Conservation (phyloP, 1,284 basidiomycete genomes). For the Ceratorhiza oryzae-sativae region DNA sequence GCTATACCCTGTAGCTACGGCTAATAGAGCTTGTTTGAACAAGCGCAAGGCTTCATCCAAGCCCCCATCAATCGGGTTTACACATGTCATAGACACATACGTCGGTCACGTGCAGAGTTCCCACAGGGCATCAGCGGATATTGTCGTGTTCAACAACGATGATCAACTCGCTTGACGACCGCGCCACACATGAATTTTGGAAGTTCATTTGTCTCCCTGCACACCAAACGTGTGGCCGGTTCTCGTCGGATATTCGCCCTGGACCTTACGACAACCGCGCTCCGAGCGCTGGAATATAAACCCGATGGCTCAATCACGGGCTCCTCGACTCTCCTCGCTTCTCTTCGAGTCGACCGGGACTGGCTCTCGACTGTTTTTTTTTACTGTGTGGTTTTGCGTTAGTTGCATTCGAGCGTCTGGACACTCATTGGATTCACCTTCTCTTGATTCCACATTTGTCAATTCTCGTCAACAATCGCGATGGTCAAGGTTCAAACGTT, state of each 20-base stretch:
- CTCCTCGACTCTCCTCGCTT: conserved; percentile 42
- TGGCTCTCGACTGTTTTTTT: conserved; percentile 58
- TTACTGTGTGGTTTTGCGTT: conserved; percentile 42
- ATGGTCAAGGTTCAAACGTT: conserved; percentile 18
- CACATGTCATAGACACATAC: no score
- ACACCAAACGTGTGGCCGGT: no score
- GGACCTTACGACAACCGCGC: background rate
- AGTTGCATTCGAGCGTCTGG: conserved; percentile 42
- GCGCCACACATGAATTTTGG: background rate
- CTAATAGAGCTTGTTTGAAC: no score
- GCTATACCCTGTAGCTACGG: no score
- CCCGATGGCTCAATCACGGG: background rate
- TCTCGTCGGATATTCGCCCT: no score
- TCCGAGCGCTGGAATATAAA: background rate
- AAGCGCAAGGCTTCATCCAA: no score
- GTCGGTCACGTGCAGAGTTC: no score
- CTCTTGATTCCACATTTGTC: conserved; percentile 8
- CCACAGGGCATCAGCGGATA: no score
- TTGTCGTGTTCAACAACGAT: no score
- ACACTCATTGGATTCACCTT: conserved; percentile 9
- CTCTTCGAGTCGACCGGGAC: conserved; percentile 57
- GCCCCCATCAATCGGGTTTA: no score
- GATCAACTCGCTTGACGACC: background rate
- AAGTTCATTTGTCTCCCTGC: background rate
- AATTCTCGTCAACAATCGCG: background rate